Conservation (phyloP, 352 stramenopile genomes). For the Phytophthora colocasiae region DNA sequence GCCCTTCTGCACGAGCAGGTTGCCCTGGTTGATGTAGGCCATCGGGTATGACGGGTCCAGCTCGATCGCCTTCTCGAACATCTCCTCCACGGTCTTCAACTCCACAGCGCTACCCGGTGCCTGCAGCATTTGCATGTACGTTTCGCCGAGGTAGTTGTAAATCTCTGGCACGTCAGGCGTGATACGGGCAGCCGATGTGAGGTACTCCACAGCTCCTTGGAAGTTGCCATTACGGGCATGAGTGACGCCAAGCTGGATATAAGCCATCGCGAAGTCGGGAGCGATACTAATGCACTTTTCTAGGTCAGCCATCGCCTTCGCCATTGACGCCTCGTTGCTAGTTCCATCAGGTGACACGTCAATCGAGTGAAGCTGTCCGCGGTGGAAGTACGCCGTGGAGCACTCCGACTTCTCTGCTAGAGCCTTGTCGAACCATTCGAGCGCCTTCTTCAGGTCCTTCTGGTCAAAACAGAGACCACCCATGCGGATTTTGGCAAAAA, state of each 20-base stretch:
- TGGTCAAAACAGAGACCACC: constrained; percentile 84
- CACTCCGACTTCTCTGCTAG: constrained; percentile 69
- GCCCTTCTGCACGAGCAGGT: constrained; percentile 80
- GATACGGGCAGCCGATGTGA: constrained; percentile 66
- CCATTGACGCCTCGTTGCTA: constrained; percentile 63
- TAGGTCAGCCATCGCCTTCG: constrained; percentile 64
- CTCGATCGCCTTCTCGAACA: constrained; percentile 86
- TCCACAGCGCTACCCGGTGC: constrained; percentile 54
- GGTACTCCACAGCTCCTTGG: constrained; percentile 71
- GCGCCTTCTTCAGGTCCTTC: constrained; percentile 76
- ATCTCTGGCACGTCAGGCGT: constrained; percentile 81
- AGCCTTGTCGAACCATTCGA: constrained; percentile 82
- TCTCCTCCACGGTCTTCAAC: constrained; percentile 66
- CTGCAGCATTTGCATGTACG: constrained; percentile 87
- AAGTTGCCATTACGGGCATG: constrained; percentile 80
- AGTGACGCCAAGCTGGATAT: constrained; percentile 84
- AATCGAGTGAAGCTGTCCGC: constrained; percentile 83
- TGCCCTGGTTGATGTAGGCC: constrained; percentile 89
- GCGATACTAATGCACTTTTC: constrained; percentile 75
- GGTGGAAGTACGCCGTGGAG: constrained; percentile 84
- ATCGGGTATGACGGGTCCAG: constrained; percentile 85
- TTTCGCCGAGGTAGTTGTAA: constrained; percentile 90
- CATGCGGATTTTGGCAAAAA: constrained; percentile 87
- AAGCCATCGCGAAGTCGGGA: constrained; percentile 83
- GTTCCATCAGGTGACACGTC: constrained; percentile 63